These are phyloP conservation scores for thale cress (Arabidopsis thaliana) DNA, from an alignment of 345 rosid genomes.

Conservation along the genomic window DNA sequence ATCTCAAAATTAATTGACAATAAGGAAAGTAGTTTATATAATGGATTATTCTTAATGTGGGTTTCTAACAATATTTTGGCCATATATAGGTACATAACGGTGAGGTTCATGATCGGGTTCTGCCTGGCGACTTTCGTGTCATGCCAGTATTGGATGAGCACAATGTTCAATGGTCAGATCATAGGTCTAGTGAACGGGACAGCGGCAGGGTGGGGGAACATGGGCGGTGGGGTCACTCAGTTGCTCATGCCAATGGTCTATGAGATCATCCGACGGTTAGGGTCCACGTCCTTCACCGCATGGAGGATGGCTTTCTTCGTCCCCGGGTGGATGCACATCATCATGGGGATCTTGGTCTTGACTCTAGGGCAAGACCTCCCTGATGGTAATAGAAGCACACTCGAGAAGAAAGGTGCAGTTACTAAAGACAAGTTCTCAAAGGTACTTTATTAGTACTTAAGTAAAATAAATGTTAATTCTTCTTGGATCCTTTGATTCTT, in stretches of 20 bases:
- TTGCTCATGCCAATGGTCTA: slow-evolving; percentile 82
- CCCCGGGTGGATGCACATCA: slow-evolving; percentile 71
- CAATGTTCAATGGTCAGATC: slow-evolving; percentile 89
- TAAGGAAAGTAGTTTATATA: background rate
- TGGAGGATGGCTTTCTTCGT: slow-evolving; percentile 92
- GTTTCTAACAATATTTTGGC: slow-evolving; percentile 3
- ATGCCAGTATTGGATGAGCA: slow-evolving; percentile 97
- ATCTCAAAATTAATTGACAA: background rate
- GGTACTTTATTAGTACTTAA: slow-evolving; percentile 42
- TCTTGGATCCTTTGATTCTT: slow-evolving; percentile 24
- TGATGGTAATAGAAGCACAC: slow-evolving; percentile 73
- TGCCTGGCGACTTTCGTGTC: slow-evolving; percentile 92
- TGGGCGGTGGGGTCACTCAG: slow-evolving; percentile 96
- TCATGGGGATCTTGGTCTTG: slow-evolving; percentile 76
- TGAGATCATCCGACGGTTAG: slow-evolving; percentile 56
- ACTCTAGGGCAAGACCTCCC: slow-evolving; percentile 94
- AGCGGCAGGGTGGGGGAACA: slow-evolving; percentile 95
- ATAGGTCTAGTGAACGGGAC: slow-evolving; percentile 91
- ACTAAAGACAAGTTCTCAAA: slow-evolving; percentile 77
- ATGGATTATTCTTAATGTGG: background rate
- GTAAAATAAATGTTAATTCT: background rate
- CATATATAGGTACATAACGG: slow-evolving; percentile 53
- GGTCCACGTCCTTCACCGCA: slow-evolving; percentile 79
- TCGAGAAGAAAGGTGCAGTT: slow-evolving; percentile 77
- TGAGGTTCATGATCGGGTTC: slow-evolving; percentile 93